These are phyloP conservation scores for Candida pini DNA, from an alignment of 805 yeast genomes.

Conservation along the genomic window DNA sequence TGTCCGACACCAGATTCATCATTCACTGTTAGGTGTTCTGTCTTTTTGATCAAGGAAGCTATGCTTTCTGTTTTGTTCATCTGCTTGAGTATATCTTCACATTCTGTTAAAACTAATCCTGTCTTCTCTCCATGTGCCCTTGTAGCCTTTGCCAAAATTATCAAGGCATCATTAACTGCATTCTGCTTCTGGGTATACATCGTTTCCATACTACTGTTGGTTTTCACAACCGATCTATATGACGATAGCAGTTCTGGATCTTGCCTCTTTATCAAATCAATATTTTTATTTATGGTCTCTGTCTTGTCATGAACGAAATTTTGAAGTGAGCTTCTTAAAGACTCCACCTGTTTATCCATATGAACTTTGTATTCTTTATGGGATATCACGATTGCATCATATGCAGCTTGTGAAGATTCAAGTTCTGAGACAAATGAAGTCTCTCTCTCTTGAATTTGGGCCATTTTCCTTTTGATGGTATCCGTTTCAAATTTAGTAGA, in stretches of 20 bases:
- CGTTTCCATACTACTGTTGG: conserved; percentile 43
- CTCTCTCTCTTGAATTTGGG: conserved; percentile 42
- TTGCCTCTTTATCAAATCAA: conserved; percentile 33
- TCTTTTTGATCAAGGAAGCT: conserved; percentile 9
- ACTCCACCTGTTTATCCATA: conserved; percentile 38
- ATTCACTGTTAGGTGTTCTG: background rate
- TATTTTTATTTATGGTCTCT: conserved; percentile 31
- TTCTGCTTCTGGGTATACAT: conserved; percentile 44
- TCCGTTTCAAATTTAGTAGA: conserved; percentile 43
- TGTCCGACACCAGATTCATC: too few relatives aligned
- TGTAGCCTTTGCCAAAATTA: conserved; percentile 38
- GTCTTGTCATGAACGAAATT: conserved; percentile 32
- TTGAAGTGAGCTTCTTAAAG: conserved; percentile 33
- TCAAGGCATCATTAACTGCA: conserved; percentile 36
- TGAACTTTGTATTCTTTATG: conserved; percentile 46
- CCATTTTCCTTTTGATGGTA: conserved; percentile 44
- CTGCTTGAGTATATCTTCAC: conserved; percentile 38
- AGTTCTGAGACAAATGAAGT: conserved; percentile 42
- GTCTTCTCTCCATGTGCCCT: conserved; percentile 46
- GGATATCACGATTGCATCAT: conserved; percentile 49
- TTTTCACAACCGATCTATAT: conserved; percentile 41
- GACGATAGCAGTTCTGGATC: conserved; percentile 47
- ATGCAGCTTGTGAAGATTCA: conserved; percentile 51
- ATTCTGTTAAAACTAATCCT: conserved; percentile 37
- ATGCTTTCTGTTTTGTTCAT: conserved; percentile 22